A percentile compares a stretch with the other conserved stretches of the same genome.
Evolutionary conservation across 208 protist species (phyloP).

Genomic region (Trypanosoma mega): DNA sequence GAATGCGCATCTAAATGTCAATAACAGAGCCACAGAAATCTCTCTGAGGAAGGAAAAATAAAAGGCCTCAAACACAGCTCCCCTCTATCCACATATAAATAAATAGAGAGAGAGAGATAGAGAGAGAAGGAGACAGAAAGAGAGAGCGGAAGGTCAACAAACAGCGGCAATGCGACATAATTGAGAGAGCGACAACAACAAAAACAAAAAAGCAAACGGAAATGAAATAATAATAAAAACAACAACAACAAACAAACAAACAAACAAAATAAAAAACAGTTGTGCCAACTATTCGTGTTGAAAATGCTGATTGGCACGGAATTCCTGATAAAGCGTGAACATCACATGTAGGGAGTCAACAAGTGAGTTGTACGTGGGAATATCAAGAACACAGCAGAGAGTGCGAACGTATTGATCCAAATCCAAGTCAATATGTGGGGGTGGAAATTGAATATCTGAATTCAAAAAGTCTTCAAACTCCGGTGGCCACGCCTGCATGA

Average conservation of each 20-base stretch:
- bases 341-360: slow-evolving; percentile 98
- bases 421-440: slow-evolving; percentile 91
- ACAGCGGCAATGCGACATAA: background rate
- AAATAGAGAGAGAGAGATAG: background rate
- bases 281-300: slow-evolving; percentile 66
- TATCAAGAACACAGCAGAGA: slow-evolving; percentile 95
- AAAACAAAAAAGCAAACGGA: background rate
- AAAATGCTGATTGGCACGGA: slow-evolving; percentile 94
- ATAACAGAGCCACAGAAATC: too few relatives aligned
- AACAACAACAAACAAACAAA: slow-evolving; percentile 10
- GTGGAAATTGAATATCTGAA: slow-evolving; percentile 84
- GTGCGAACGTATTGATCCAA: slow-evolving; percentile 94
- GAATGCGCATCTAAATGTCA: background rate
- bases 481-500: slow-evolving; percentile 95
- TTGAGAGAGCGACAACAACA: background rate
- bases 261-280: slow-evolving; percentile 1
- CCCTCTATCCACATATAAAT: too few relatives aligned
- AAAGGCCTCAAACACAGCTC: background rate
- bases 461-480: slow-evolving; percentile 95
- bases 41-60: too few relatives aligned
- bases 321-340: slow-evolving; percentile 97
- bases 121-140: slow-evolving; percentile 4
- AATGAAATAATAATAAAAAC: too few relatives aligned
- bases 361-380: slow-evolving; percentile 96
- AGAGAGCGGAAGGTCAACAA: background rate